These are phyloP conservation scores for Mycena sp. DNA, from an alignment of 1,284 basidiomycete genomes.

Conservation along the genomic window DNA sequence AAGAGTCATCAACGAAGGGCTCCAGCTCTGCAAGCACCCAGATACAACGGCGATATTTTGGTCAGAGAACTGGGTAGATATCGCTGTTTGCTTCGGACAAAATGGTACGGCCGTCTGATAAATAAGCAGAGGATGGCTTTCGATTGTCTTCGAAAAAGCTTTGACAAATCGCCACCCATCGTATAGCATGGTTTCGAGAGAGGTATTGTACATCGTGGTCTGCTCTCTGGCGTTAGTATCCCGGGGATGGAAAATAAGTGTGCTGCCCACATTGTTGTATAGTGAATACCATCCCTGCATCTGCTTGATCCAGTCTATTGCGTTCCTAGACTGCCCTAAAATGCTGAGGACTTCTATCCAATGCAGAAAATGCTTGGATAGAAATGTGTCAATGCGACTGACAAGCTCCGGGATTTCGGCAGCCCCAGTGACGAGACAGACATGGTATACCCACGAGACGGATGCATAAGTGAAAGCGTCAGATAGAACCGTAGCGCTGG, in stretches of 20 bases:
- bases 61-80: not conserved
- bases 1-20: not conserved
- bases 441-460: not conserved
- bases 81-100: not conserved
- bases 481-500: not conserved
- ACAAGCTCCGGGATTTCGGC: not conserved
- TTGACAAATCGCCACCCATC: constrained; percentile 1
- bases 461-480: not conserved
- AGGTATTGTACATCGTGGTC: not conserved
- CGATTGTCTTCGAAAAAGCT: not conserved
- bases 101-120: constrained; percentile 1
- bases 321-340: not conserved
- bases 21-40: not conserved
- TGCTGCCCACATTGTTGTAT: not conserved
- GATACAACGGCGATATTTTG: not conserved
- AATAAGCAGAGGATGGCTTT: not conserved
- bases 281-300: not conserved
- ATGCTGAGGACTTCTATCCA: constrained; percentile 2
- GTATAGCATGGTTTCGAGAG: not conserved
- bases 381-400: not conserved
- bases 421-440: not conserved
- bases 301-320: not conserved
- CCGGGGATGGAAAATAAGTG: not conserved
- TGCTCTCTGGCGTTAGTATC: too few species aligned
- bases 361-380: not conserved